Evolutionary conservation across 768 basidiomycete genomes (phyloP), one percentile per base, ranked within the genome.

Genomic region (Clitopilus hobsonii): DNA sequence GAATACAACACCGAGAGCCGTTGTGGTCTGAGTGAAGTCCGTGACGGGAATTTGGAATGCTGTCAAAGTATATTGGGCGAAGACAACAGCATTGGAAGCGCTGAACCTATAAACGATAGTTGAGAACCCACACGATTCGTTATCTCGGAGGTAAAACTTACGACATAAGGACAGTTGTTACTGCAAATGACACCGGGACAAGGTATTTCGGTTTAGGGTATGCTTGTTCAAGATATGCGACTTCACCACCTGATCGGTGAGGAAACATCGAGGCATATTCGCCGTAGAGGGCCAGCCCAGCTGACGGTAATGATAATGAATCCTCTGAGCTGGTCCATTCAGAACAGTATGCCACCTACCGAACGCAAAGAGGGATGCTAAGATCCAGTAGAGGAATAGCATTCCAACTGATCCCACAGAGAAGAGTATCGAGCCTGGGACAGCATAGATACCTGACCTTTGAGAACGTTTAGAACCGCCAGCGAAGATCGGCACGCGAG

Each of bases 201-300:
- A 79, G 65, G 58, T 74, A 74, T 26, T 67, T 69, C 2, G 78
- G 78, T 25, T 67, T 63, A 13, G 74, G 74, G 49, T 77, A 79
- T 2, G 76, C 75, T 61, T 74, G 70, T 47, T 78, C 77, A 14
- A 79, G 69, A 53, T 74, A 80, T 3, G 74, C 79, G 11, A 80
- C 78, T 59, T 80, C 76, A 13, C 72, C 80, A 0, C 79, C 79
- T 13, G 77, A 76, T 20, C 80, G 65, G 45, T 73, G 58, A 0
- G 80, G 79, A 58, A 77, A 80, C 70, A 78, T 72, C 22, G 74
- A 72, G 0, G 76, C 77, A 7, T 76, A 64, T 61, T 81, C 79
- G 24, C 69, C 69, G 56, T 74, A 80, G 2, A 74, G 51, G 7
- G 68, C 58, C 27, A 76, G 60, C 1, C 71, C 72, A 51, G 69